Evolutionary conservation across 2,329 filamentous ascomycete species (phyloP), one percentile per base, ranked within the genome.

Genomic region (Ophiostoma populinum): DNA sequence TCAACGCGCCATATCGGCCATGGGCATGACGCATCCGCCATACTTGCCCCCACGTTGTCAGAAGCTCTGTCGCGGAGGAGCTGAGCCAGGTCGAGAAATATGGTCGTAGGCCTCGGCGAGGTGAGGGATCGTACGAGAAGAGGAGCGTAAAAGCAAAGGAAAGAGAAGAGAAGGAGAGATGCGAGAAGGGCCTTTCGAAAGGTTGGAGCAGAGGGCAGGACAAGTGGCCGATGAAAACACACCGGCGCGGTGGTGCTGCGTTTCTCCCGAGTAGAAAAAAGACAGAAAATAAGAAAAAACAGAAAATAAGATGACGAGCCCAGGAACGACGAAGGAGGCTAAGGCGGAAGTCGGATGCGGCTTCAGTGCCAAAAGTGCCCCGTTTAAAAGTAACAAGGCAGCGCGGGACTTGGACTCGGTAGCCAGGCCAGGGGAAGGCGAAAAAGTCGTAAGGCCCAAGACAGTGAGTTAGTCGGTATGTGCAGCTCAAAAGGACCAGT

Each of bases 1-100:
- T 78, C 73, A 42, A 67, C 55, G 42, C 56, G 60, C 73, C 73
- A 78, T 51, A 72, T 55, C 34, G 67, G 66, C 66, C 61, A 65
- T 34, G 57, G 52, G 50, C 68, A 72, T 41, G 60, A 61, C 49
- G 63, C 65, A 52, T 68, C 65, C 46, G 58, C 65, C 58, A 62
- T 61, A 43, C 44, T 54, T 48, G 40, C 32, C 40, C 40, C 36
- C 40, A 41, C 38, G 24, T 16, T 11, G 31, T 26, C 11, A 17
- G 24, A 17, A 26, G 34, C 38, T 35, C 15, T 18, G 35, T 20
- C 13, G 17, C 24, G 19, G 5, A 32, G 22, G 21, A 28, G 33
- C 29, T 33, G 16, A 27, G 26, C 15, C 3, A 17, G 30, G 22
- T 36, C 31, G 28, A 21, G 29, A 25, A 29, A 7, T 4, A 32